Evolutionary conservation across 2,329 filamentous ascomycete species (phyloP), one percentile per base, ranked within the genome.

Genomic region (Beauveria bassiana): DNA sequence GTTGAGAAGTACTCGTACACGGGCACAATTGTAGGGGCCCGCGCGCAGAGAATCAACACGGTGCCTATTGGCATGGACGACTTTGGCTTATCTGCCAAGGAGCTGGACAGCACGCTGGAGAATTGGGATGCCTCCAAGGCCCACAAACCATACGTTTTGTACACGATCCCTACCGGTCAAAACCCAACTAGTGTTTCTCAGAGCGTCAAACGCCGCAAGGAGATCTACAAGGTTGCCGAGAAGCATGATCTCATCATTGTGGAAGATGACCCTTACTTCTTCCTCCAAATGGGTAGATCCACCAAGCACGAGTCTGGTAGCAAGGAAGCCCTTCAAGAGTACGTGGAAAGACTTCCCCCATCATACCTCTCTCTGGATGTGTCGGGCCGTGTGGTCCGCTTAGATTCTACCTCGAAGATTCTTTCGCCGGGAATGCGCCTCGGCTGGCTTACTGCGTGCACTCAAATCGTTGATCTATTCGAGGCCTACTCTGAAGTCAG

Each of bases 221-320:
- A 84, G 26, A 79, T 96, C 58, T 95, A 95, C 75, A 79, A 78
- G 52, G 80, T 93, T 16, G 88, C 86, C 50, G 85, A 87, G 70
- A 89, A 89, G 74, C 89, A 95, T 72, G 88, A 95, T 70, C 70
- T 95, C 47, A 87, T 83, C 75, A 91, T 96, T 70, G 75, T 95
- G 66, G 91, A 96, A 76, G 91, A 95, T 71, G 91, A 95, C 70
- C 91, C 91, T 2, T 95, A 96, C 76, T 95, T 92, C 75, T 95
- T 91, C 76, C 78, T 95, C 50, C 90, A 95, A 72, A 84, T 86
- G 77, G 58, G 51, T 0, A n/a, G 46, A 12, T 12, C 67, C 75
- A 16, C 54, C 14, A 45, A 52, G 31, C n/a, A 53, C 5, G 47
- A 59, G 8, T 4, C n/a, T 14, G 38, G 28, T 14, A 62, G 53